Conservation (phyloP, 768 basidiomycete species). For the Boletus rex-veris region DNA sequence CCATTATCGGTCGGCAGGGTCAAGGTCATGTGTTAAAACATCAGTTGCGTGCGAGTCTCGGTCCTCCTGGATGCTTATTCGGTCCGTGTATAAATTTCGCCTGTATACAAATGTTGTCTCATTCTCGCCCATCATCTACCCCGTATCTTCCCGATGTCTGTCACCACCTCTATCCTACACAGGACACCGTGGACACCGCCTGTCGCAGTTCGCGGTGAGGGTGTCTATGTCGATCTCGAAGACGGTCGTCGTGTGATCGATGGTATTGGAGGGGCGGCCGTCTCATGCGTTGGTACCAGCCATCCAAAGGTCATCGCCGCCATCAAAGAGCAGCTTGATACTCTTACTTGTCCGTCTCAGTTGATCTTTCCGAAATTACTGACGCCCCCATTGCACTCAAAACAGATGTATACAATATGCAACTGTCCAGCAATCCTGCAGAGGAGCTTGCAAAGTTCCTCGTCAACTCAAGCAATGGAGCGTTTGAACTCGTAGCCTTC, state of each 20-base stretch:
- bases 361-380: background rate
- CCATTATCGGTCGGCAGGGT: too few relatives aligned
- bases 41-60: background rate
- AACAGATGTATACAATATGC: constrained; percentile 84
- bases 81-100: background rate
- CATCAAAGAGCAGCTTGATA: constrained; percentile 77
- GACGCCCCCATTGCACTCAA: background rate
- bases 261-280: constrained; percentile 83
- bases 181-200: constrained; percentile 75
- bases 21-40: background rate
- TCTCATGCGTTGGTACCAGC: constrained; percentile 70
- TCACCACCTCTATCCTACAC: constrained; percentile 47
- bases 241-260: constrained; percentile 71
- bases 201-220: constrained; percentile 60
- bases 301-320: constrained; percentile 71
- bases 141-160: constrained; percentile 13
- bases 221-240: constrained; percentile 68
- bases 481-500: constrained; percentile 69
- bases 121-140: background rate
- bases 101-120: background rate
- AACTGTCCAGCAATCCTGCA: constrained; percentile 75
- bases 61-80: background rate
- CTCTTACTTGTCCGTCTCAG: constrained; percentile 60
- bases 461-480: constrained; percentile 64
- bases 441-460: constrained; percentile 72